Evolutionary conservation across 108 stramenopile genomes (phyloP).

Genomic region (Skeletonema grethae): DNA sequence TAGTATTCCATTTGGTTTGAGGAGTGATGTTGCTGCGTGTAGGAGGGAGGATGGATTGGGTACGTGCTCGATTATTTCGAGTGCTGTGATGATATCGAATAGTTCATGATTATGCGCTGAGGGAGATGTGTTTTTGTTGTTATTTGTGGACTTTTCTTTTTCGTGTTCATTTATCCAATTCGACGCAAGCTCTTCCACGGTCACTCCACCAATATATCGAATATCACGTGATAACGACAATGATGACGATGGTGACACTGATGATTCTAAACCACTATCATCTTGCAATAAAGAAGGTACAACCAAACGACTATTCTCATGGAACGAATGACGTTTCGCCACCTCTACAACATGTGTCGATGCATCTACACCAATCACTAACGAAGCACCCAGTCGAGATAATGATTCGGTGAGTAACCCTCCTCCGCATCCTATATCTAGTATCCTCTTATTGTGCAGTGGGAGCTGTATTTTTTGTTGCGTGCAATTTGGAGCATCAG

Average conservation of each 20-base stretch:
- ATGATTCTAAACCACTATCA: background rate
- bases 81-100: slow-evolving; percentile 82
- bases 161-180: slow-evolving; percentile 19
- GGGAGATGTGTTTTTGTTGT: background rate
- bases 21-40: slow-evolving; percentile 54
- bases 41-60: slow-evolving; percentile 72
- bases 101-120: slow-evolving; percentile 16
- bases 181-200: slow-evolving; percentile 72
- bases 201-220: slow-evolving; percentile 64
- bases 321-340: slow-evolving; percentile 60
- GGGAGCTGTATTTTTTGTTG: background rate
- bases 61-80: slow-evolving; percentile 95
- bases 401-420: slow-evolving; percentile 89
- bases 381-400: slow-evolving; percentile 77
- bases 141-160: slow-evolving; percentile 11
- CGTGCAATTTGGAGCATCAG: background rate
- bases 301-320: slow-evolving; percentile 13
- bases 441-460: slow-evolving; percentile 19
- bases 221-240: slow-evolving; percentile 41
- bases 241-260: slow-evolving; percentile 8
- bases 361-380: slow-evolving; percentile 88
- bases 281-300: background rate
- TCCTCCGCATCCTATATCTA: slow-evolving; percentile 94
- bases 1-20: slow-evolving; percentile 83
- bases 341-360: slow-evolving; percentile 59